A percentile compares a stretch with the other conserved stretches of the same genome.
phyloP scores from a whole-genome alignment of 1,139 yeast genomes.

The Hanseniaspora sp. region DNA sequence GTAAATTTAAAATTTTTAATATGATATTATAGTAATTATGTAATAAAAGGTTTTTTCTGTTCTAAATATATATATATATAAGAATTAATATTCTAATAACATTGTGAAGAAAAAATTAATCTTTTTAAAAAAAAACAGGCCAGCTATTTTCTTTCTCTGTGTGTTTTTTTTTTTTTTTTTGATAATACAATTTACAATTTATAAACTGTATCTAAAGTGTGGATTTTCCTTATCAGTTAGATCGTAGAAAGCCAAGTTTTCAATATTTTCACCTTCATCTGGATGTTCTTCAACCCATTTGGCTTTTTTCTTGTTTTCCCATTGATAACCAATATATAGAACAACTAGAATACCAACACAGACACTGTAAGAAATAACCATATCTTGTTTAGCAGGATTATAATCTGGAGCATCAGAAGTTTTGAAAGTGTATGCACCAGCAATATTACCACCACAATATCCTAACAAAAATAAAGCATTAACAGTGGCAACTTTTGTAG shows the following conservation, averaged over 20 bases:
- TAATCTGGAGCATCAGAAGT: constrained; percentile 44
- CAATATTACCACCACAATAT: constrained; percentile 39
- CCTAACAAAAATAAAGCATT: constrained; percentile 25
- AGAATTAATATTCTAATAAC: too few relatives aligned
- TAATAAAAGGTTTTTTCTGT: too few relatives aligned
- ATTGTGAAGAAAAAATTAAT: too few relatives aligned
- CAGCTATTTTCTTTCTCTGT: neutral
- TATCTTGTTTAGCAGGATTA: constrained; percentile 34
- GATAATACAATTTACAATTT: neutral
- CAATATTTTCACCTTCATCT: constrained; percentile 23
- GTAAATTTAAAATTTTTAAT: too few relatives aligned
- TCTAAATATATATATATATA: too few relatives aligned
- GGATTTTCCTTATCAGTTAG: constrained; percentile 42
- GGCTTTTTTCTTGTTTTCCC: constrained; percentile 25
- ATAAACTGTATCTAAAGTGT: constrained; percentile 35
- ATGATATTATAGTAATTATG: too few relatives aligned
- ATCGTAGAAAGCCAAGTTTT: constrained; percentile 39
- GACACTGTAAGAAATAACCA: constrained; percentile 29
- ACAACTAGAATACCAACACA: constrained; percentile 25
- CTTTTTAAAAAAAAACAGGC: too few relatives aligned
- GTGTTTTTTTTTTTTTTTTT: neutral
- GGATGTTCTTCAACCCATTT: constrained; percentile 22
- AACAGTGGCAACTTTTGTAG: constrained; percentile 29
- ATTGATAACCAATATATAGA: constrained; percentile 17
- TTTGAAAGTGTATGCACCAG: constrained; percentile 60